Conservation (phyloP, 1,139 yeast species). For the Geotrichum citri-aurantii region DNA sequence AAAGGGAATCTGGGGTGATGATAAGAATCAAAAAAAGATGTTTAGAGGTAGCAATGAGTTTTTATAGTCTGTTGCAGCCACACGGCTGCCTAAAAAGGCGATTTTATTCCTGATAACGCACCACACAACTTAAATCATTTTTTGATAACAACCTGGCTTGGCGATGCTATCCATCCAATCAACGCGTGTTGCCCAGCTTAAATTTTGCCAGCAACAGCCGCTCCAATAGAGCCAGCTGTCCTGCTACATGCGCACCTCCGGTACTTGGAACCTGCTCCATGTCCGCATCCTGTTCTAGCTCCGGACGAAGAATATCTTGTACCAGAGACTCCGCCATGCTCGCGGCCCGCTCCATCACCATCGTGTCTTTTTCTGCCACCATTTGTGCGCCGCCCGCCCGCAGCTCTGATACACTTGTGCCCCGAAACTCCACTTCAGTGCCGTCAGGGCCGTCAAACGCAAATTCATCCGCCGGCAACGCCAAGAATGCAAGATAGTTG, state of each 20-base stretch:
- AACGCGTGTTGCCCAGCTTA: not conserved
- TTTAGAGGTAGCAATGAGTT: not conserved
- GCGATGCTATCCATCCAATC: not conserved
- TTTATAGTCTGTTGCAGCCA: not conserved
- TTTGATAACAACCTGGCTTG: not conserved
- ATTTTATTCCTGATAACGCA: not conserved
- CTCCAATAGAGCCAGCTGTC: not conserved
- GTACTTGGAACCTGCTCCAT: not conserved
- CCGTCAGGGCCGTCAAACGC: slow-evolving; percentile 1
- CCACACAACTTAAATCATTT: no score
- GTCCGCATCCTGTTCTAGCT: not conserved
- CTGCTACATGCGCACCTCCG: not conserved
- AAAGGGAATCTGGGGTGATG: not conserved
- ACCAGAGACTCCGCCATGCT: slow-evolving; percentile 12
- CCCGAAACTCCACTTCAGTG: not conserved
- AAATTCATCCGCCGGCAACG: slow-evolving; percentile 11
- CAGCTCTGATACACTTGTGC: not conserved
- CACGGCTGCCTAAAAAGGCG: not conserved
- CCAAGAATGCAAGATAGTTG: slow-evolving; percentile 11
- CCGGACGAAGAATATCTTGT: not conserved
- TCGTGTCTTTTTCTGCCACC: slow-evolving; percentile 21
- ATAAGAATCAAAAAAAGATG: not conserved
- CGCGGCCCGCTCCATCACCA: not conserved
- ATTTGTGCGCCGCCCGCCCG: not conserved
- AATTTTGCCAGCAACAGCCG: not conserved